Evolutionary conservation across 179 eudicot genomes (phyloP), one percentile per base, ranked within the genome.

Genomic region (Patellifolia procumbens): DNA sequence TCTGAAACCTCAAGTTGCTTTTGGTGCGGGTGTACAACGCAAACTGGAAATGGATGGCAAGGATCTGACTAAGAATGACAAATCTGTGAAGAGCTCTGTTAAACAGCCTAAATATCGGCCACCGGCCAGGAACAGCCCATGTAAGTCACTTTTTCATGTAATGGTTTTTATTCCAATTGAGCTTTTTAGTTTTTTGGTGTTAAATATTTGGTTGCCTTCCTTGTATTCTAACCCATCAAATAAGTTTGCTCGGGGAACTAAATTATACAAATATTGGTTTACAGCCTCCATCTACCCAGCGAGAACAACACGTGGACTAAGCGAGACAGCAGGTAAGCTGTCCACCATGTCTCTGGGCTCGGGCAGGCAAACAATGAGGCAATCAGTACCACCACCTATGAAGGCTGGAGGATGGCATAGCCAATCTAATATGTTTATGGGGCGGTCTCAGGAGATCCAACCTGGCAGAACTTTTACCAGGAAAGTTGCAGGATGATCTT

Each of bases 1-100:
- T 76, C 69, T 81, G 64, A 91, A 87, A 79, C 48, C 85, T 53
- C 82, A 81, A 51, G 61, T 81, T 53, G 85, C 86, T 26, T 74
- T 88, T 72, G 84, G 83, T 65, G 74, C 90, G 79, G 87, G 97
- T 66, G 97, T 92, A 63, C 98, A 92, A 70, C 88, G 97, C 39
- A 94, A 89, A 81, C 82, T 91, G 86, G 96, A 94, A 83, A 74
- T 94, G 94, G 93, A 85, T 81, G 78, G 88, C 82, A 82, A 89
- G 89, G 90, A 88, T 82, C 66, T 81, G 43, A 83, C 49, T 73
- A 91, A 84, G 87, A 88, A 80, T 73, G 89, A 89, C 63, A 91
- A 84, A 79, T 60, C 84, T 62, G 3, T 77, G 11, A 93, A 86
- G 75, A 80, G 58, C 45, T 72, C 85, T 35, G 82, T 75, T 22